Conservation (phyloP, 1,284 basidiomycete genomes). For the Xerocomus cyaneibrunnescens region DNA sequence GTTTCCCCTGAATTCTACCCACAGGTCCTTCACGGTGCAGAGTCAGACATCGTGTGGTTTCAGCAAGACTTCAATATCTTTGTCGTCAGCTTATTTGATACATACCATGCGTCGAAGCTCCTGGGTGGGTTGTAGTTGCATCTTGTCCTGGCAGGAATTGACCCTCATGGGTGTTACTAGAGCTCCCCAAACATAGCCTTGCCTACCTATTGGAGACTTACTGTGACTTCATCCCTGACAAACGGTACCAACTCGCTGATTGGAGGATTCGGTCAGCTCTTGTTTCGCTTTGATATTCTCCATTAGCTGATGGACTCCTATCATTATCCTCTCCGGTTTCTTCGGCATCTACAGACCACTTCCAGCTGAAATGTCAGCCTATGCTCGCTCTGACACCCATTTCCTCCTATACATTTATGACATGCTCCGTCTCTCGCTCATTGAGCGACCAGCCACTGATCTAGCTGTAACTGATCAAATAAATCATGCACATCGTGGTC, state of each 20-base stretch:
- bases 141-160: background rate
- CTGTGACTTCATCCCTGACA: constrained; percentile 91
- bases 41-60: constrained; percentile 94
- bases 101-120: constrained; percentile 90
- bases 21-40: constrained; percentile 91
- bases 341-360: constrained; percentile 57
- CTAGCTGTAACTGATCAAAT: constrained; percentile 28
- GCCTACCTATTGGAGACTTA: constrained; percentile 87
- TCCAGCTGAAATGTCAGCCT: constrained; percentile 85
- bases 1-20: background rate
- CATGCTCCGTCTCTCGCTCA: constrained; percentile 83
- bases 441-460: constrained; percentile 55
- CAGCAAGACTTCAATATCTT: constrained; percentile 95
- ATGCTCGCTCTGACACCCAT: constrained; percentile 96
- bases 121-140: constrained; percentile 50
- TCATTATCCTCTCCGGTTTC: background rate
- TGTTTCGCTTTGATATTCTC: background rate
- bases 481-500: constrained; percentile 21
- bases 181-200: constrained; percentile 81
- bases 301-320: background rate
- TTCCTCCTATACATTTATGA: constrained; percentile 94
- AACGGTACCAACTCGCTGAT: constrained; percentile 94
- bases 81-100: constrained; percentile 95
- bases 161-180: constrained; percentile 37
- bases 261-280: constrained; percentile 83